Percentiles rank a stretch among this genome's conserved stretches.
Evolutionary conservation across 179 eudicot genomes (phyloP).

Genomic region (Sideroxylon spinosum): DNA sequence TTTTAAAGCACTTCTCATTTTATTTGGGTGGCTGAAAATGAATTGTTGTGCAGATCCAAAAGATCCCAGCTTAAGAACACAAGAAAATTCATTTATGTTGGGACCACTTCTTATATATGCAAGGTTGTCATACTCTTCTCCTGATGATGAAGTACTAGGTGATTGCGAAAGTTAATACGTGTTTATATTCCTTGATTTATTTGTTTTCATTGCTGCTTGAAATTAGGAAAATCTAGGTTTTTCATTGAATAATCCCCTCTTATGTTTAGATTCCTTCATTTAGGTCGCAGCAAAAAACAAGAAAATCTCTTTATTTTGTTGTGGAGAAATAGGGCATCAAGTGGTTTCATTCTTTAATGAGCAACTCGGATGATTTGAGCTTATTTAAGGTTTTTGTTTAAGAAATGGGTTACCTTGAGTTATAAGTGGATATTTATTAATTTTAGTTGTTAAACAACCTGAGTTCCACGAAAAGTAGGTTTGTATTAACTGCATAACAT

Average conservation of each 20-base stretch:
- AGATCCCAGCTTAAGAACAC: slow-evolving; percentile 59
- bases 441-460: no score
- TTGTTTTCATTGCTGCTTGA: neutral
- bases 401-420: no score
- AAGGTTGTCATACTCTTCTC: slow-evolving; percentile 48
- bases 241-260: neutral
- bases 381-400: no score
- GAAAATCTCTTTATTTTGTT: no score
- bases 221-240: neutral
- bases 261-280: neutral
- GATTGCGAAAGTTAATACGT: neutral
- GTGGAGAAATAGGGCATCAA: no score
- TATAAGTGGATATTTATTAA: no score
- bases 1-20: neutral
- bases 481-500: no score
- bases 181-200: neutral
- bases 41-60: slow-evolving; percentile 60
- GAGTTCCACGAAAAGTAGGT: no score
- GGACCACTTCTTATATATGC: slow-evolving; percentile 81
- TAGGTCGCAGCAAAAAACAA: no score
- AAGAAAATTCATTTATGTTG: slow-evolving; percentile 73
- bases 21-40: slow-evolving; percentile 4
- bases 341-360: no score
- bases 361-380: no score
- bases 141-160: neutral